Evolutionary conservation across 257 asterid genomes (phyloP).

Genomic region (Eucommia ulmoides): DNA sequence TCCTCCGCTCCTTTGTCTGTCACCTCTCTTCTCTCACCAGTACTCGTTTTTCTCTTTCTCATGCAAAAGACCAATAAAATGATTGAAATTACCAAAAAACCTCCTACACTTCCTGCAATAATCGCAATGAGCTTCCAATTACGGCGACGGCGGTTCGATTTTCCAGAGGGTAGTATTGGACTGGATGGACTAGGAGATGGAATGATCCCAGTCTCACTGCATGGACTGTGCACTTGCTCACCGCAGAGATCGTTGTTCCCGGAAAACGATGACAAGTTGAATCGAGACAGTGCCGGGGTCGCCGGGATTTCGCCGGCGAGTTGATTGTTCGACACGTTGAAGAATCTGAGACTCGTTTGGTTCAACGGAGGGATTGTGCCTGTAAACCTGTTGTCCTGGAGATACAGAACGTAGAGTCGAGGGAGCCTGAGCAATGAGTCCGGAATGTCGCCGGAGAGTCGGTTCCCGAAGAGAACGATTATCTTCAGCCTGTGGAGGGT

Average conservation of each 20-base stretch:
- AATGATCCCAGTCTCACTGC: slow-evolving; percentile 12
- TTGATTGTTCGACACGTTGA: slow-evolving; percentile 58
- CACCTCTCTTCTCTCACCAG: slow-evolving; percentile 12
- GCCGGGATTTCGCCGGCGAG: slow-evolving; percentile 59
- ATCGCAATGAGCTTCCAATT: slow-evolving; percentile 33
- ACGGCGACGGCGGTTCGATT: slow-evolving; percentile 9
- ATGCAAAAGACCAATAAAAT: slow-evolving; percentile 14
- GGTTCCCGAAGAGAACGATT: slow-evolving; percentile 47
- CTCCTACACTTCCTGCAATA: slow-evolving; percentile 25
- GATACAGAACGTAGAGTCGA: slow-evolving; percentile 47
- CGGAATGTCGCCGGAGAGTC: slow-evolving; percentile 54
- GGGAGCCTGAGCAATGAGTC: slow-evolving; percentile 21
- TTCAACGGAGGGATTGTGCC: slow-evolving; percentile 62
- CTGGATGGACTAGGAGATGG: slow-evolving; percentile 45
- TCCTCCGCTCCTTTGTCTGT: slow-evolving; percentile 17
- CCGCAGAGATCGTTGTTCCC: slow-evolving; percentile 60
- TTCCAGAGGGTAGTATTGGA: slow-evolving; percentile 18
- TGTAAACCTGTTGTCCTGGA: slow-evolving; percentile 53
- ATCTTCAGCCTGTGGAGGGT: slow-evolving; percentile 59
- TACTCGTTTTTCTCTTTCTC: slow-evolving; percentile 17
- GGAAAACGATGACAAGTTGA: slow-evolving; percentile 45
- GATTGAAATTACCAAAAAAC: slow-evolving; percentile 20
- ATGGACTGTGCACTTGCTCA: slow-evolving; percentile 19
- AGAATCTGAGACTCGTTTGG: slow-evolving; percentile 57
- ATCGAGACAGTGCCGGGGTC: slow-evolving; percentile 29